Percentiles rank a stretch among this genome's conserved stretches.
phyloP scores from a whole-genome alignment of 164 flowering plant species.

The Dillenia suffruticosa region DNA sequence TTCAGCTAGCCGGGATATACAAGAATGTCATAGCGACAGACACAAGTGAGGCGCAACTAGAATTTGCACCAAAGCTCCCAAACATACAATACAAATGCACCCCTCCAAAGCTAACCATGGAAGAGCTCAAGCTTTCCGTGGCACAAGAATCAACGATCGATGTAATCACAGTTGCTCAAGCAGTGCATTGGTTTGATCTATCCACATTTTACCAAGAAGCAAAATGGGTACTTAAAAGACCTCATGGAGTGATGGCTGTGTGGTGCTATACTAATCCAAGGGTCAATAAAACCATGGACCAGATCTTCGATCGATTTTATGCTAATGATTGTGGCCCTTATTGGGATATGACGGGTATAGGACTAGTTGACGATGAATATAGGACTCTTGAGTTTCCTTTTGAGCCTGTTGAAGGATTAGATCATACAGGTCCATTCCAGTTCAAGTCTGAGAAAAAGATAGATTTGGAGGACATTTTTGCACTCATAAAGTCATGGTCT shows the following conservation, averaged over 20 bases:
- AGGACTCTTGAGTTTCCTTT: slow-evolving; percentile 22
- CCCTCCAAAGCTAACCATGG: slow-evolving; percentile 11
- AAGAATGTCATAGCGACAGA: slow-evolving; percentile 25
- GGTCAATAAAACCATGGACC: slow-evolving; percentile 30
- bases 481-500: slow-evolving; percentile 20
- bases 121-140: slow-evolving; percentile 7
- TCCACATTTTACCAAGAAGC: slow-evolving; percentile 50
- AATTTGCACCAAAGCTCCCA: slow-evolving; percentile 14
- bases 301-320: slow-evolving; percentile 20
- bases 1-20: slow-evolving; percentile 21
- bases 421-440: slow-evolving; percentile 14
- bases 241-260: slow-evolving; percentile 64
- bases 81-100: slow-evolving; percentile 18
- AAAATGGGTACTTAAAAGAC: slow-evolving; percentile 48
- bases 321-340: slow-evolving; percentile 5
- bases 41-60: slow-evolving; percentile 14
- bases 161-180: slow-evolving; percentile 47
- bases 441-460: slow-evolving; percentile 9
- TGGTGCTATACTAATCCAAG: slow-evolving; percentile 62
- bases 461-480: slow-evolving; percentile 19
- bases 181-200: slow-evolving; percentile 71
- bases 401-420: slow-evolving; percentile 15
- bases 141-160: slow-evolving; percentile 20
- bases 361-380: slow-evolving; percentile 9
- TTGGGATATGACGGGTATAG: slow-evolving; percentile 6